Conservation (phyloP, 805 yeast species). For the Saccharomycopsis capsularis region DNA sequence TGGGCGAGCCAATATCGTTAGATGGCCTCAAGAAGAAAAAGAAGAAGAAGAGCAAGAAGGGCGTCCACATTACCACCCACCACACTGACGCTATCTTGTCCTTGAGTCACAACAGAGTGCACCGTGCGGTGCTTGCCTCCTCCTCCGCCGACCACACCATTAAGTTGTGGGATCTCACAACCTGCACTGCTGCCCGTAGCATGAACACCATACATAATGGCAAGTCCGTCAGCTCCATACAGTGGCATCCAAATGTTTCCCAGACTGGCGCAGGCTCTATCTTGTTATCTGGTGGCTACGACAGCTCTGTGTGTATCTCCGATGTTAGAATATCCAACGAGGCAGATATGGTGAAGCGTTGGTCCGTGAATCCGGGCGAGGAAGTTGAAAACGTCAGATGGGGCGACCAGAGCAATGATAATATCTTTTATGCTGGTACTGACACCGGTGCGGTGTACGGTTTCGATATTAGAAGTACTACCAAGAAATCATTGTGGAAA, state of each 20-base stretch:
- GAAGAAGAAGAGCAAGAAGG: slow-evolving; percentile 39
- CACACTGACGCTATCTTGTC: slow-evolving; percentile 94
- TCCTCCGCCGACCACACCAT: slow-evolving; percentile 94
- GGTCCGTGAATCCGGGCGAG: slow-evolving; percentile 57
- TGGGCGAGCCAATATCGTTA: slow-evolving; percentile 64
- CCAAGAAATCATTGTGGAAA: slow-evolving; percentile 77
- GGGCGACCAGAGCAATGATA: slow-evolving; percentile 39
- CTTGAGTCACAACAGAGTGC: slow-evolving; percentile 70
- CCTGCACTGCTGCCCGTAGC: slow-evolving; percentile 71
- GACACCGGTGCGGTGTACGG: slow-evolving; percentile 86
- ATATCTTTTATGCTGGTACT: slow-evolving; percentile 70
- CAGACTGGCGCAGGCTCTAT: slow-evolving; percentile 47
- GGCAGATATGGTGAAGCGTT: slow-evolving; percentile 51
- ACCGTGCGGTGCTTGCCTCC: slow-evolving; percentile 82
- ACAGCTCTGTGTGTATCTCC: slow-evolving; percentile 68
- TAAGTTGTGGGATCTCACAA: slow-evolving; percentile 87
- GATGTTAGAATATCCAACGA: slow-evolving; percentile 77
- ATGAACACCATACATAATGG: slow-evolving; percentile 63
- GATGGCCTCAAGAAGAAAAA: slow-evolving; percentile 34
- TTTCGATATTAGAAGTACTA: slow-evolving; percentile 69
- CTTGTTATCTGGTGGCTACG: slow-evolving; percentile 89
- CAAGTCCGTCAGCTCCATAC: slow-evolving; percentile 76
- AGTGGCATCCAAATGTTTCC: slow-evolving; percentile 60
- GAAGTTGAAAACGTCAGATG: slow-evolving; percentile 82
- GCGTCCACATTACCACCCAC: slow-evolving; percentile 56